Base-by-base conservation (phyloP, 1,284 basidiomycete species). In the Fomitiporia mediterranea region DNA sequence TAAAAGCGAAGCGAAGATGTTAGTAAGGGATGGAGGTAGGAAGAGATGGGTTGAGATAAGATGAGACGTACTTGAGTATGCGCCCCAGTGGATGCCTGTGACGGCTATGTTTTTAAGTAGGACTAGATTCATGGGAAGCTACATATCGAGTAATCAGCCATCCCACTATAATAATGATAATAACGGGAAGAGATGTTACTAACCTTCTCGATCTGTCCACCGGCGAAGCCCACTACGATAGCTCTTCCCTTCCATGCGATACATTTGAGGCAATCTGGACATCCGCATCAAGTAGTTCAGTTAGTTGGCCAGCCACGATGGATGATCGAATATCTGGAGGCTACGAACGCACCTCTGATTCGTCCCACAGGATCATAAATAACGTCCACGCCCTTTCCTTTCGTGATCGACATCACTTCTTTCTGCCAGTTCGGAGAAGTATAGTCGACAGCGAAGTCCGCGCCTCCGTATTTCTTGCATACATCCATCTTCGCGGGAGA, bases 231-330 rank as follows among this genome's bases (percentile, higher is more conserved):
- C 53, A 99, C 87, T 25, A 98, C 90, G 19, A 98, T 67, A 2
- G 91, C 84, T 11, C 96, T 81, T 1, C 94, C 93, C 70, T 96
- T 96, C 87, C 94, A 98, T 1, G 89, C 91, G 57, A 96, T 92
- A 68, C 92, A 95, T 69, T 96, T 96, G 58, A 97, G 68, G 28
- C 81, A 83, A 65, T 91, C 89, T 86, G 51, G 15, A 43, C 28
- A 65, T 62, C 3, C 63, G 60, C 19, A 46, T 2, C 44, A 30
- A 15, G 11, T 7, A 3, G 21, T 46, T 49, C 32, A 44, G 21
- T 57, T n/a, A n/a, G n/a, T 59, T 52, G 57, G 53, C 21, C 34
- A n/a, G 11, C n/a, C 17, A 42, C 19, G 28, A 40, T 59, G n/a
- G 11, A 27, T n/a, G n/a, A n/a, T n/a, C n/a, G n/a, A n/a, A n/a